These are phyloP conservation scores for Lobosporangium transversale DNA, from an alignment of 192 early-diverging fungal species.

Conservation along the genomic window DNA sequence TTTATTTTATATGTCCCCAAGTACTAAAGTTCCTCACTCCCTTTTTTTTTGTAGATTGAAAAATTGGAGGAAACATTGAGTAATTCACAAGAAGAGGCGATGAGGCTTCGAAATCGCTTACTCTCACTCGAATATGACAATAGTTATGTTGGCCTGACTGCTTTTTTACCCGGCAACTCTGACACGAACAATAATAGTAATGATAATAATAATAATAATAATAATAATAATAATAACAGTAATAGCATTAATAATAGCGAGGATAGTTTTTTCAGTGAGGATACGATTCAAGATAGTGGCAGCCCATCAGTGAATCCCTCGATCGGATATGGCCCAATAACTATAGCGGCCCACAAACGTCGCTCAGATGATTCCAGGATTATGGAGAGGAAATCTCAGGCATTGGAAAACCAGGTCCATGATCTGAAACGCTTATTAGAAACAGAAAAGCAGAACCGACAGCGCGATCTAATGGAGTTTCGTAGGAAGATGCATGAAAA, in stretches of 20 bases:
- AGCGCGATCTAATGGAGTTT: constrained; percentile 11
- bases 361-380: constrained; percentile 30
- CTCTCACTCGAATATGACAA: constrained; percentile 45
- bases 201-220: neutral
- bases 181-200: neutral
- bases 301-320: neutral
- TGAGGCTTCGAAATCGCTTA: constrained; percentile 24
- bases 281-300: too few relatives aligned
- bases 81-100: constrained; percentile 30
- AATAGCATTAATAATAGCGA: neutral
- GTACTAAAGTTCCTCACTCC: neutral
- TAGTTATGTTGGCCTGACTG: constrained; percentile 20
- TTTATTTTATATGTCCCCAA: neutral
- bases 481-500: constrained; percentile 12
- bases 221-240: neutral
- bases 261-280: neutral
- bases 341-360: constrained; percentile 31
- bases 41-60: constrained; percentile 28
- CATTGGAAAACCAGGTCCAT: constrained; percentile 23
- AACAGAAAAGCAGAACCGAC: constrained; percentile 8
- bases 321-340: constrained; percentile 35
- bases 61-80: constrained; percentile 26
- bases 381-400: constrained; percentile 12
- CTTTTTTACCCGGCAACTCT: constrained; percentile 20
- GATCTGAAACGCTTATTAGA: constrained; percentile 19